Conservation (phyloP, 2,329 filamentous ascomycete species). For the Colletotrichum sp. region DNA sequence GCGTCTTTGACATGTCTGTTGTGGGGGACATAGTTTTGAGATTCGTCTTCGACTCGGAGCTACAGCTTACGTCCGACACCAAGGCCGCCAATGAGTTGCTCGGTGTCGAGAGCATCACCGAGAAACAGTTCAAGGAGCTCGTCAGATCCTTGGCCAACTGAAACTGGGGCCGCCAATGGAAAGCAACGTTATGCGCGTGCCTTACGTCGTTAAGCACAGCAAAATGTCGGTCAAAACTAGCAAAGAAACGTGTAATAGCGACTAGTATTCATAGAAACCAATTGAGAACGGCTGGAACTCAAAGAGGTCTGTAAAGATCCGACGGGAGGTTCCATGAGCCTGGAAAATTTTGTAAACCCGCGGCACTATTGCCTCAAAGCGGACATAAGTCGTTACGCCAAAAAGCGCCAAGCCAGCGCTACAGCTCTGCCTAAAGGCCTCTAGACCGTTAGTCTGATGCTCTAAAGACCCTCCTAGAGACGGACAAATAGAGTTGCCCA, state of each 20-base stretch:
- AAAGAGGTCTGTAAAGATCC: background rate
- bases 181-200: background rate
- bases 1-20: background rate
- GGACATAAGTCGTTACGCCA: background rate
- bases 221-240: background rate
- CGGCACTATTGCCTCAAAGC: background rate
- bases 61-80: background rate
- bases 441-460: background rate
- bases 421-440: background rate
- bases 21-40: background rate
- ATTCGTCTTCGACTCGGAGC: background rate
- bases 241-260: background rate
- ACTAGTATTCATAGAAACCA: background rate
- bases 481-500: background rate
- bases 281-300: background rate
- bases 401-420: background rate
- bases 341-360: background rate
- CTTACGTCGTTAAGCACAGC: background rate
- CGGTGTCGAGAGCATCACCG: background rate
- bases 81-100: background rate
- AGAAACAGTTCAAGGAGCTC: background rate
- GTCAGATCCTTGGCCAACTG: background rate
- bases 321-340: background rate
- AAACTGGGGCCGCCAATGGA: background rate
- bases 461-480: background rate